Base-by-base conservation (phyloP, 345 rosid species). In the Cardiospermum halicacabum region DNA sequence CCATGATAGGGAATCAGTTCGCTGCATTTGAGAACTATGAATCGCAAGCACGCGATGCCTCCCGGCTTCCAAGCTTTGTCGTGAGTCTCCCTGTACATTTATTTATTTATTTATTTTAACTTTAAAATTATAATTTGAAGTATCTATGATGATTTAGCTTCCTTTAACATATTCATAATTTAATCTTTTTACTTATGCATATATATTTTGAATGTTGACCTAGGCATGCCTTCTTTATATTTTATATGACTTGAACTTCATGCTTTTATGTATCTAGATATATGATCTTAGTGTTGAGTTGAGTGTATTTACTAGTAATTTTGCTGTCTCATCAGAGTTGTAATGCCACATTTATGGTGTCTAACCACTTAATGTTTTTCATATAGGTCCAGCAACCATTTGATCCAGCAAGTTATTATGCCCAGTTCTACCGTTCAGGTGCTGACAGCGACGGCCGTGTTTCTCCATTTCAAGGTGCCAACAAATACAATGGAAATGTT, bases 401-500 rank as follows among this genome's bases (percentile, higher is more conserved):
- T 84, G 98, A 92, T 82, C 82, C 95, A 64, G 65, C 92, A 21
- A 80, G 81, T 72, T 89, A 81, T 74, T 83, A 85, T 77, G 89
- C 92, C 54, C 96, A 92, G 56, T 82, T 81, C 80, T 92, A 89
- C 70, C 91, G 81, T 59, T 31, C 95, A 7, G 80, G 81, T 72
- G 72, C 83, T 56, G 96, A 92, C 25, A 69, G 74, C 61, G 94
- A 87, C 54, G 96, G 96, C 55, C 86, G 89, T 34, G 74, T 89
- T 80, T 92, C 97, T 63, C 94, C 98, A 6, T 89, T 89, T 65
- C 69, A 85, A 74, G 80, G 78, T 79, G 84, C 90, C 36, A 62
- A 89, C 53, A 92, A 89, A 72, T 89, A 83, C 76, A 88, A 88
- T 72, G 97, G 92, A 53, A 85, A 78, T 82, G 82, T 80, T 74